phyloP scores from a whole-genome alignment of 192 early-diverging fungal genomes.

The Gryganskiella cystojenkinii region DNA sequence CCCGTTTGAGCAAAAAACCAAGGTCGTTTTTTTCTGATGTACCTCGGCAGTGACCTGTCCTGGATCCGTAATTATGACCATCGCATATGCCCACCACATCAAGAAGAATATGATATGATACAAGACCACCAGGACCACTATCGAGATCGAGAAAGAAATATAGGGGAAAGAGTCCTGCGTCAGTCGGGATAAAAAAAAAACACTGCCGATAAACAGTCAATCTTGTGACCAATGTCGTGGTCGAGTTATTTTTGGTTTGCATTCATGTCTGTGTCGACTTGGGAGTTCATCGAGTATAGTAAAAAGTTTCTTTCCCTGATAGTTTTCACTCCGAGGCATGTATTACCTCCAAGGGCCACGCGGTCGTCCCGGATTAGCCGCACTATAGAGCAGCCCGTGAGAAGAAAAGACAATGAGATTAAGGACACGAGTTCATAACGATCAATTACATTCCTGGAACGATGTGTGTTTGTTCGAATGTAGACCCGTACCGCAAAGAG shows the following conservation, averaged over 20 bases:
- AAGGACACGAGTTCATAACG: not conserved
- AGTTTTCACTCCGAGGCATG: too few relatives aligned
- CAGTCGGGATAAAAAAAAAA: not conserved
- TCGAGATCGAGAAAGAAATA: not conserved
- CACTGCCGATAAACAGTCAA: too few relatives aligned
- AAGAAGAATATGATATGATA: constrained; percentile 34
- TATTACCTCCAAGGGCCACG: constrained; percentile 28
- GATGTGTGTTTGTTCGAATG: too few relatives aligned
- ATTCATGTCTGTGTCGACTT: not conserved
- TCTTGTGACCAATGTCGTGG: too few relatives aligned
- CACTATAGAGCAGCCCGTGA: constrained; percentile 1
- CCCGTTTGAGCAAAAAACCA: not conserved
- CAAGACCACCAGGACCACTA: constrained; percentile 31
- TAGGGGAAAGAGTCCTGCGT: too few relatives aligned
- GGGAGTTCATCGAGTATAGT: not conserved
- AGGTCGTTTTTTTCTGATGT: not conserved
- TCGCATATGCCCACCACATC: constrained; percentile 45
- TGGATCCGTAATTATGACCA: constrained; percentile 46
- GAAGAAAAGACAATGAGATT: not conserved
- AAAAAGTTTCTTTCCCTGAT: not conserved
- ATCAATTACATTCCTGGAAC: not conserved
- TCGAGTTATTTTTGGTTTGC: too few relatives aligned
- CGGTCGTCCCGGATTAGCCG: constrained; percentile 13
- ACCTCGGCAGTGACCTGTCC: constrained; percentile 38
- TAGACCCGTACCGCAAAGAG: constrained; percentile 29